A percentile compares a stretch with the other conserved stretches of the same genome.
These are phyloP conservation scores for Russula emetica DNA, from an alignment of 768 basidiomycete genomes.

Conservation along the genomic window DNA sequence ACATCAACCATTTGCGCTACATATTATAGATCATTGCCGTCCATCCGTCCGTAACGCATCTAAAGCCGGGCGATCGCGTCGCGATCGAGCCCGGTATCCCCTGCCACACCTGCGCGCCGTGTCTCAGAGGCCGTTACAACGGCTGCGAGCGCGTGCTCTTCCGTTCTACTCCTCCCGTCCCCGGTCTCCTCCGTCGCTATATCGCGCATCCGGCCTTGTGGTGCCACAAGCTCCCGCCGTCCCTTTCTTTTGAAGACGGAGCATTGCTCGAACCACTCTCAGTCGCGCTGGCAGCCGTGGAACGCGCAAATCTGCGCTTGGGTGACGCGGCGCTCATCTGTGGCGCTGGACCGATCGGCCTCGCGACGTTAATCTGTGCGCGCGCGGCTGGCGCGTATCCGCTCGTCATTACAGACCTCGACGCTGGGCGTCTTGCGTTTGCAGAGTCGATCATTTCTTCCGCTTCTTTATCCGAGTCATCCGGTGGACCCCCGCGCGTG, in stretches of 20 bases:
- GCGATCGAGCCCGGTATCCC: conserved; percentile 69
- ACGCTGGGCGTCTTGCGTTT: conserved; percentile 62
- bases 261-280: conserved; percentile 64
- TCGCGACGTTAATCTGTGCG: conserved; percentile 57
- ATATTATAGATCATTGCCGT: conserved; percentile 9
- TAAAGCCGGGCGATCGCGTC: conserved; percentile 52
- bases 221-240: conserved; percentile 61
- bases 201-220: conserved; percentile 25
- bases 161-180: conserved; percentile 65
- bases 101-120: conserved; percentile 59
- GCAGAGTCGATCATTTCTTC: conserved; percentile 48
- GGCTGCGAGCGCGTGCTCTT: conserved; percentile 54
- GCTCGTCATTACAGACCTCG: conserved; percentile 63
- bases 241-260: conserved; percentile 63
- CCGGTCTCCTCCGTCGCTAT: conserved; percentile 27
- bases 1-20: neutral
- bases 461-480: neutral
- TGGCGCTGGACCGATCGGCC: conserved; percentile 65
- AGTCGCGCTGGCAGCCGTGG: conserved; percentile 64
- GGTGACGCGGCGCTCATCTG: conserved; percentile 62
- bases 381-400: conserved; percentile 68
- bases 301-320: conserved; percentile 58
- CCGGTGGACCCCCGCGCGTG: conserved; percentile 27
- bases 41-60: conserved; percentile 16
- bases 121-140: conserved; percentile 62